Percentiles rank a stretch among this genome's conserved stretches.
phyloP scores from a whole-genome alignment of 768 basidiomycete species.

The Xerocomellus dryophilus region DNA sequence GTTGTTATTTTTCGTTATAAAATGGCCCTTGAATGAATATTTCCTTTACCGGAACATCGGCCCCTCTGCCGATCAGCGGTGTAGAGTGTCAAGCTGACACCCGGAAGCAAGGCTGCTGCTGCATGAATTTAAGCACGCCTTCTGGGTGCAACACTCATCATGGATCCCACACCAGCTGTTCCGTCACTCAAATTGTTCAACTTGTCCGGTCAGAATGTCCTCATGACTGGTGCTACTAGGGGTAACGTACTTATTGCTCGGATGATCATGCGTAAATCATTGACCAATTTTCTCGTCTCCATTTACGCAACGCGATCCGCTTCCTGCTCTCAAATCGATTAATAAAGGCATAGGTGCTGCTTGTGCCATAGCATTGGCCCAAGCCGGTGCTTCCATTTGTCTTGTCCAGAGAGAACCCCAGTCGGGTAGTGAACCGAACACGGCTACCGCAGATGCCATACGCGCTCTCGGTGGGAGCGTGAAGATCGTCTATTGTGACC shows the following conservation, averaged over 20 bases:
- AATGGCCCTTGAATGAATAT: conserved; percentile 1
- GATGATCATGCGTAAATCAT: conserved; percentile 13
- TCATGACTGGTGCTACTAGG: conserved; percentile 79
- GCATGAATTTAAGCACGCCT: conserved; percentile 24
- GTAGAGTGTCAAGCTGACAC: conserved; percentile 19
- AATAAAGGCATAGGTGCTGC: conserved; percentile 52
- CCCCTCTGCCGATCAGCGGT: conserved; percentile 32
- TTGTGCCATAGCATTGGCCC: conserved; percentile 51
- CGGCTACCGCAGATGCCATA: conserved; percentile 37
- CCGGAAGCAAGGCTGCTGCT: neutral
- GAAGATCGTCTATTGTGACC: conserved; percentile 54
- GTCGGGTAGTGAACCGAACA: conserved; percentile 33
- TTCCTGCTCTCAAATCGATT: conserved; percentile 6
- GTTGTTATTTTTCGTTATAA: conserved; percentile 7
- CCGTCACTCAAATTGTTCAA: conserved; percentile 61
- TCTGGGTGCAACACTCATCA: conserved; percentile 22
- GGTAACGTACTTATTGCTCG: conserved; percentile 44
- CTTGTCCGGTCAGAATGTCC: conserved; percentile 61
- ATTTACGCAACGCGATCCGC: conserved; percentile 13
- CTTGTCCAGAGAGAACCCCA: conserved; percentile 46
- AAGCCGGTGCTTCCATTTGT: conserved; percentile 52
- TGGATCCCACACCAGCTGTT: conserved; percentile 53
- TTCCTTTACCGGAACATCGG: conserved; percentile 25
- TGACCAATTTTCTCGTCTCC: conserved; percentile 4
- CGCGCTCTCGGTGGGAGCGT: conserved; percentile 33